A percentile compares a stretch with the other conserved stretches of the same genome.
phyloP scores from a whole-genome alignment of 75 land plant genomes.

The Cupressus sempervirens region DNA sequence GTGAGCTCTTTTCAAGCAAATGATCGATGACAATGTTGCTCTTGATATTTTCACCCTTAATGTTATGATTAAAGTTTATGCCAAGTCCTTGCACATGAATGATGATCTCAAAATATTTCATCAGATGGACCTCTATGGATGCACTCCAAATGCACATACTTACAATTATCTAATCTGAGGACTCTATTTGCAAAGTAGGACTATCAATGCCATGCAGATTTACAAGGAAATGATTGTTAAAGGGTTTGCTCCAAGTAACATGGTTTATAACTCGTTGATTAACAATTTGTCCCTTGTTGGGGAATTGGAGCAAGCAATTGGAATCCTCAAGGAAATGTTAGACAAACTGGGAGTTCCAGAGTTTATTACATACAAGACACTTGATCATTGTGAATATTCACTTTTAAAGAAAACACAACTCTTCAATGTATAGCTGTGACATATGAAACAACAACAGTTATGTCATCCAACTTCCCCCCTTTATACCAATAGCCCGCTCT shows the following conservation, averaged over 20 bases:
- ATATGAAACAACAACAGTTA: no score
- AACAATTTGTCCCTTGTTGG: slow-evolving; percentile 46
- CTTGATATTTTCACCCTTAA: slow-evolving; percentile 57
- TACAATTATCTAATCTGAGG: slow-evolving; percentile 57
- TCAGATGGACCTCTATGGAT: slow-evolving; percentile 51
- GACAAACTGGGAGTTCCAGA: slow-evolving; percentile 23
- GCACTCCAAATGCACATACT: slow-evolving; percentile 38
- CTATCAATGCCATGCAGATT: slow-evolving; percentile 51
- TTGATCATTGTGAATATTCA: no score
- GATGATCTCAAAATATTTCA: slow-evolving; percentile 63
- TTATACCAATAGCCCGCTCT: no score
- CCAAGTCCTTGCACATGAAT: slow-evolving; percentile 45
- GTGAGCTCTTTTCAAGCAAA: slow-evolving; percentile 49
- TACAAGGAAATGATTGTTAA: slow-evolving; percentile 39
- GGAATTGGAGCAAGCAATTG: slow-evolving; percentile 44
- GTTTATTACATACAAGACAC: slow-evolving; percentile 45
- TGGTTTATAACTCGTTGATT: slow-evolving; percentile 54
- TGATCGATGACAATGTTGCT: slow-evolving; percentile 50
- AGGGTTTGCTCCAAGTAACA: slow-evolving; percentile 38
- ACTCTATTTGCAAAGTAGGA: slow-evolving; percentile 48
- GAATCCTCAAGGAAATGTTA: slow-evolving; percentile 41
- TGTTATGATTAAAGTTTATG: slow-evolving; percentile 60
- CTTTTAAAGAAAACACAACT: no score
- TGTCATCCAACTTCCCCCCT: no score
- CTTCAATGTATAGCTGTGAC: no score